These are phyloP conservation scores for Dothidotthia symphoricarpi DNA, from an alignment of 2,329 filamentous ascomycete genomes.

Conservation along the genomic window DNA sequence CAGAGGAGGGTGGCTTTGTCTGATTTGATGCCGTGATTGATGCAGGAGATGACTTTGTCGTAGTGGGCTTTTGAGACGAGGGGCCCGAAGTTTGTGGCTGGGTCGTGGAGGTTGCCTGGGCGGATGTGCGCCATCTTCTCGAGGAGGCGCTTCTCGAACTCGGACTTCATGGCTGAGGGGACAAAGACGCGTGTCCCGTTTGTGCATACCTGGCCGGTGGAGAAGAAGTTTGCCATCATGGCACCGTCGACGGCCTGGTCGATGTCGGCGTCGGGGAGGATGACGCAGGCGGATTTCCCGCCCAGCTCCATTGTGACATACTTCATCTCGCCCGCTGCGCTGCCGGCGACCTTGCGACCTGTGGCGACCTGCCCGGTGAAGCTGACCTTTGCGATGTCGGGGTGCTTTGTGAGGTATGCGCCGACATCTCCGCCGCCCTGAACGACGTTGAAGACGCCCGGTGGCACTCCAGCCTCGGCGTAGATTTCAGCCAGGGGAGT, in stretches of 20 bases:
- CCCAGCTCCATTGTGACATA: conserved; percentile 91
- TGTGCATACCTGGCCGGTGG: conserved; percentile 86
- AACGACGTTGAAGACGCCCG: conserved; percentile 83
- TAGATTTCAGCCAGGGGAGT: conserved; percentile 74
- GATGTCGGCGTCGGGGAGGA: conserved; percentile 76
- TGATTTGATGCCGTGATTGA: conserved; percentile 68
- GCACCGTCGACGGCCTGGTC: conserved; percentile 82
- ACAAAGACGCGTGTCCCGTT: conserved; percentile 89
- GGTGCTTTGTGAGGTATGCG: conserved; percentile 70
- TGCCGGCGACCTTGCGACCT: conserved; percentile 74
- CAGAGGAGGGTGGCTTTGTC: conserved; percentile 73
- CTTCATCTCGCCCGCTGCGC: conserved; percentile 77
- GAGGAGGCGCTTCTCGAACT: conserved; percentile 67
- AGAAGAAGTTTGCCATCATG: conserved; percentile 94
- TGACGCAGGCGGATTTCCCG: conserved; percentile 77
- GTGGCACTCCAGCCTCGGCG: conserved; percentile 72
- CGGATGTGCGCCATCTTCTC: conserved; percentile 70
- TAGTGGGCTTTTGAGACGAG: conserved; percentile 72
- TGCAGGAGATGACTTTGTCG: conserved; percentile 76
- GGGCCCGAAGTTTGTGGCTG: conserved; percentile 77
- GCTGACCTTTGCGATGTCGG: conserved; percentile 75
- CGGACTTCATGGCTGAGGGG: conserved; percentile 61
- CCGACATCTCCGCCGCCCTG: conserved; percentile 78
- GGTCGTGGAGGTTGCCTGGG: conserved; percentile 69
- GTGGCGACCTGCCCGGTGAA: conserved; percentile 88